These are phyloP conservation scores for Prunus armeniaca DNA, from an alignment of 306 rosid species.

Conservation along the genomic window DNA sequence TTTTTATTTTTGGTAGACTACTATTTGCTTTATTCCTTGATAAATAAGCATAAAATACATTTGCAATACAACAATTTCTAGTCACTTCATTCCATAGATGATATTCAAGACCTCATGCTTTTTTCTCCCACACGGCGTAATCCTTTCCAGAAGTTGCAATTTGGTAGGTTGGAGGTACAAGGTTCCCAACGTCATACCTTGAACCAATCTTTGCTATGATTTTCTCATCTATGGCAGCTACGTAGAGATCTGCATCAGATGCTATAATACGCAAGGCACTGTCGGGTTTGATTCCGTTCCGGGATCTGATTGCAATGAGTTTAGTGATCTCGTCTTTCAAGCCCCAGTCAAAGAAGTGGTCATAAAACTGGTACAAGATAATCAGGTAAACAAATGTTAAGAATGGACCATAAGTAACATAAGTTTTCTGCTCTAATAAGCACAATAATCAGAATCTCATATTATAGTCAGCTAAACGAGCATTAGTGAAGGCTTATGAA, in stretches of 20 bases:
- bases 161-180: constrained; percentile 44
- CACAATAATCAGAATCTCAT: neutral
- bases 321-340: constrained; percentile 49
- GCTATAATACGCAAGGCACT: constrained; percentile 51
- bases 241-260: constrained; percentile 49
- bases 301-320: constrained; percentile 40
- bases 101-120: neutral
- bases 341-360: constrained; percentile 66
- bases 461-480: too few relatives aligned
- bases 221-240: constrained; percentile 51
- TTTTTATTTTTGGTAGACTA: neutral
- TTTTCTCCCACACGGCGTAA: constrained; percentile 61
- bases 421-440: neutral
- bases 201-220: constrained; percentile 69
- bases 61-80: neutral
- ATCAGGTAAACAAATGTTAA: neutral
- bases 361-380: constrained; percentile 51
- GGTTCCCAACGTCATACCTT: constrained; percentile 47
- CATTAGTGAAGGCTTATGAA: neutral
- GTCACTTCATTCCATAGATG: neutral
- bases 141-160: constrained; percentile 55
- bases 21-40: neutral
- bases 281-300: constrained; percentile 40
- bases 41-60: neutral
- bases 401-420: neutral